Conservation (phyloP, 306 rosid species). For the Casuarina glauca region DNA sequence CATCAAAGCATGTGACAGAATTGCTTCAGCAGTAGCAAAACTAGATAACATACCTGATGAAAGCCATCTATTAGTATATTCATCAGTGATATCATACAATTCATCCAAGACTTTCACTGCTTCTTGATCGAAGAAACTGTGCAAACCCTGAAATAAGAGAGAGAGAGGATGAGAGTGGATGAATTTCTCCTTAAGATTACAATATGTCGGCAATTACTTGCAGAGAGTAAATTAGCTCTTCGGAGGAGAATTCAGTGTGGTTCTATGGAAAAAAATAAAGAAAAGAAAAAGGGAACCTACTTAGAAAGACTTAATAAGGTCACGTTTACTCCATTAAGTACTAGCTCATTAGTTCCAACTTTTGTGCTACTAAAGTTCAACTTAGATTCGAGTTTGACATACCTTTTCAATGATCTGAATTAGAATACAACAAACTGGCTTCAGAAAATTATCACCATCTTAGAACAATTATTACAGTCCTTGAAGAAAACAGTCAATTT, state of each 20-base stretch:
- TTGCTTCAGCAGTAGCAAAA: neutral
- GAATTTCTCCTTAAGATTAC: slow-evolving; percentile 23
- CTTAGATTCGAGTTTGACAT: neutral
- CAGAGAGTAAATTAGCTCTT: slow-evolving; percentile 9
- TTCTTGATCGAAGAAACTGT: slow-evolving; percentile 54
- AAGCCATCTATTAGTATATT: slow-evolving; percentile 86
- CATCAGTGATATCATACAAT: slow-evolving; percentile 75
- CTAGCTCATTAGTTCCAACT: neutral
- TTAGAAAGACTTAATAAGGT: neutral
- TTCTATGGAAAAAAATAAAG: neutral
- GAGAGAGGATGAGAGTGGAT: slow-evolving; percentile 8
- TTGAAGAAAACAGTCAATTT: neutral
- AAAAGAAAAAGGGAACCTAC: neutral
- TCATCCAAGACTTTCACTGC: slow-evolving; percentile 62
- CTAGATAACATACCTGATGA: slow-evolving; percentile 63
- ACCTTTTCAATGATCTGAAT: neutral
- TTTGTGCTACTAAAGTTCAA: neutral
- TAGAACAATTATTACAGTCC: neutral
- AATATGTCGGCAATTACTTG: slow-evolving; percentile 12
- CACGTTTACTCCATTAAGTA: neutral
- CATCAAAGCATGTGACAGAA: neutral
- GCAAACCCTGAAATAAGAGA: slow-evolving; percentile 65
- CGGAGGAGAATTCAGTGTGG: neutral
- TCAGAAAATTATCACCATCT: neutral
- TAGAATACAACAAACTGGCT: neutral